Percentiles rank a stretch among this genome's conserved stretches.
Evolutionary conservation across 164 flowering plant species (phyloP).

Genomic region (Aristolochia californica): DNA sequence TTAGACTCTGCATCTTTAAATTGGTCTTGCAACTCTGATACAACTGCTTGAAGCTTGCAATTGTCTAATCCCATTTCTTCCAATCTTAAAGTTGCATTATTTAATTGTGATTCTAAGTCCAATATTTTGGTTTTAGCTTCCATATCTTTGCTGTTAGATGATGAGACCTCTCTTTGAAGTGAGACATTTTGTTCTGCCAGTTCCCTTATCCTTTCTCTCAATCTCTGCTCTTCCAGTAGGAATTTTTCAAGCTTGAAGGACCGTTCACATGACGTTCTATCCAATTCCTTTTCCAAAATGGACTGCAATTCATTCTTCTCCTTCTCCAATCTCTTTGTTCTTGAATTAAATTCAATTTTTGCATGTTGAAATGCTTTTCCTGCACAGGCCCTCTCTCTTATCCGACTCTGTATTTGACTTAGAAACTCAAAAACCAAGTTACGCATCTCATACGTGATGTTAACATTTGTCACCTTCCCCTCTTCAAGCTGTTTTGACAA

Average conservation of each 20-base stretch:
- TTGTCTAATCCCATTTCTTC: slow-evolving; percentile 39
- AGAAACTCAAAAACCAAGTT: slow-evolving; percentile 64
- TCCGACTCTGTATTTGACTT: slow-evolving; percentile 37
- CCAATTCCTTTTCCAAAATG: slow-evolving; percentile 70
- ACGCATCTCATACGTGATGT: slow-evolving; percentile 38
- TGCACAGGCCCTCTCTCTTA: slow-evolving; percentile 44
- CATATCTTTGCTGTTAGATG: slow-evolving; percentile 42
- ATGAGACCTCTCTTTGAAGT: slow-evolving; percentile 76
- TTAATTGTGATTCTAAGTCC: slow-evolving; percentile 37
- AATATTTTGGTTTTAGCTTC: slow-evolving; percentile 32
- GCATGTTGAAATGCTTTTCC: slow-evolving; percentile 40
- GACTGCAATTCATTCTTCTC: slow-evolving; percentile 71
- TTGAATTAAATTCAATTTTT: slow-evolving; percentile 38
- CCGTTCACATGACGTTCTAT: slow-evolving; percentile 87
- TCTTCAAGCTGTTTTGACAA: slow-evolving; percentile 55
- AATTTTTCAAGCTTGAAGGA: slow-evolving; percentile 71
- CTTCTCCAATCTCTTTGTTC: slow-evolving; percentile 43
- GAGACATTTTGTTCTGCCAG: slow-evolving; percentile 93
- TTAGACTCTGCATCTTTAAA: slow-evolving; percentile 38
- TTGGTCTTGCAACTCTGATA: slow-evolving; percentile 39
- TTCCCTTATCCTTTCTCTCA: slow-evolving; percentile 84
- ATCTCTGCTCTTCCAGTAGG: slow-evolving; percentile 75
- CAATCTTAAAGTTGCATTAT: slow-evolving; percentile 31
- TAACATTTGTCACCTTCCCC: slow-evolving; percentile 34
- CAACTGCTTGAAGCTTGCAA: slow-evolving; percentile 24